These are phyloP conservation scores for Exophiala sp. DNA, from an alignment of 2,329 filamentous ascomycete genomes.

Conservation along the genomic window DNA sequence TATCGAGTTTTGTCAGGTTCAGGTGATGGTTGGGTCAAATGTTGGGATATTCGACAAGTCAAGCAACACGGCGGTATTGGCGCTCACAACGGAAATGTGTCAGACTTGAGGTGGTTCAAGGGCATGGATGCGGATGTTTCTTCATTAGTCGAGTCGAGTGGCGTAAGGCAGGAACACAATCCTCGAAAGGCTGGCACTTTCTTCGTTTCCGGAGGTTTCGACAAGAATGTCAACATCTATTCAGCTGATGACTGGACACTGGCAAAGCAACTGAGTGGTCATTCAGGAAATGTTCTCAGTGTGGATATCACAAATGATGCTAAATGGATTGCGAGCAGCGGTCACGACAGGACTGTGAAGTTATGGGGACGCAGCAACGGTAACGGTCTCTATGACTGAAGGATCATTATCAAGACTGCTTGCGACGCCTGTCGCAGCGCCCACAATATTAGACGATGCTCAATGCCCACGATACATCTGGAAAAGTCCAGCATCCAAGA, in stretches of 20 bases:
- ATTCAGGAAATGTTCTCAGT: constrained; percentile 87
- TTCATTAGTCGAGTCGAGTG: constrained; percentile 18
- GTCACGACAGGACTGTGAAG: constrained; percentile 93
- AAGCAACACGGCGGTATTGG: constrained; percentile 79
- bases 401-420: not conserved
- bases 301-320: constrained; percentile 83
- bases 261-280: constrained; percentile 80
- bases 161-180: constrained; percentile 36
- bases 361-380: constrained; percentile 86
- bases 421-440: not conserved
- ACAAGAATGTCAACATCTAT: constrained; percentile 92
- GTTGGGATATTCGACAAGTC: constrained; percentile 94
- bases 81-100: constrained; percentile 86
- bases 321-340: constrained; percentile 89
- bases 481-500: too few species aligned
- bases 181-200: constrained; percentile 84
- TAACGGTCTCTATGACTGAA: constrained; percentile 37
- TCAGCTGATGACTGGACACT: constrained; percentile 94
- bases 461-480: too few species aligned
- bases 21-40: constrained; percentile 93
- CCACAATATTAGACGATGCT: not conserved
- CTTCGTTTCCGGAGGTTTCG: constrained; percentile 85
- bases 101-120: constrained; percentile 91
- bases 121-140: constrained; percentile 67
- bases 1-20: constrained; percentile 91